These are phyloP conservation scores for Cenococcum geophilum DNA, from an alignment of 495 filamentous ascomycete genomes.

Conservation along the genomic window DNA sequence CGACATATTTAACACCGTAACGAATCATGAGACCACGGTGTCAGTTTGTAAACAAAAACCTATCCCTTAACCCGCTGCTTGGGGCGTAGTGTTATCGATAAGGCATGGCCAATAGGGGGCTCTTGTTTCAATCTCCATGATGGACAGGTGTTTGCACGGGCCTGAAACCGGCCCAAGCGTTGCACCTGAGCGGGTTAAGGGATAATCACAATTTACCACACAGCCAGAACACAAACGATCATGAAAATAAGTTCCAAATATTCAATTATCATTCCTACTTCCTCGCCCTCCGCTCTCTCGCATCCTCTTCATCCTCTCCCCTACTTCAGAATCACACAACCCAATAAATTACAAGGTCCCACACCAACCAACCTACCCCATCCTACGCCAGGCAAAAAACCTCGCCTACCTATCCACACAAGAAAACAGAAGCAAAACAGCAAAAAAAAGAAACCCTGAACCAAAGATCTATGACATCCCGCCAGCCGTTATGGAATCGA, in stretches of 20 bases:
- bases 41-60: too few relatives aligned
- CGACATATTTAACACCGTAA: too few relatives aligned
- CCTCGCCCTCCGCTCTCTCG: neutral
- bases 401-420: neutral
- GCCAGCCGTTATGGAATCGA: neutral
- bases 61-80: too few relatives aligned
- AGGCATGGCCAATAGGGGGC: too few relatives aligned
- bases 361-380: neutral
- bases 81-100: too few relatives aligned
- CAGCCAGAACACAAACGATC: too few relatives aligned
- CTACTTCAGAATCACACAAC: neutral
- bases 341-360: conserved; percentile 3
- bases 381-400: neutral
- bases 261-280: conserved; percentile 18
- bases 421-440: neutral
- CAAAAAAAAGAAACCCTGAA: neutral
- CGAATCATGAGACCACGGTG: too few relatives aligned
- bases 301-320: neutral
- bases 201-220: neutral
- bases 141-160: too few relatives aligned
- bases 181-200: too few relatives aligned
- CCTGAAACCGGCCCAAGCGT: too few relatives aligned
- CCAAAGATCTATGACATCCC: conserved; percentile 7
- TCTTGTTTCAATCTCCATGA: too few relatives aligned
- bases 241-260: conserved; percentile 9